A percentile compares a stretch with the other conserved stretches of the same genome.
Conservation (phyloP, 441 rosid species). For the Brassica balearica region DNA sequence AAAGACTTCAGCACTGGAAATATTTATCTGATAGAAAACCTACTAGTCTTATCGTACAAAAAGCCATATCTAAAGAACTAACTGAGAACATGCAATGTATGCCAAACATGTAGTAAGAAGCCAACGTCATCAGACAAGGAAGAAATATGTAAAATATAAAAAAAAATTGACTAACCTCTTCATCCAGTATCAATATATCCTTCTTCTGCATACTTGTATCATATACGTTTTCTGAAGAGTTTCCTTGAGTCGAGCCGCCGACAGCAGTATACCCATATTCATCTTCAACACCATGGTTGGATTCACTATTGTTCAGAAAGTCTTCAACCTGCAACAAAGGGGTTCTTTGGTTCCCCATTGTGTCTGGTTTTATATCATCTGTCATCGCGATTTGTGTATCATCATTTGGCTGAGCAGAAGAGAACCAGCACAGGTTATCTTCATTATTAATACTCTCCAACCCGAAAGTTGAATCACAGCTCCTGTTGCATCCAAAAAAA, state of each 20-base stretch:
- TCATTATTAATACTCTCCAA: slow-evolving; percentile 70
- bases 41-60: background rate
- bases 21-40: slow-evolving; percentile 2
- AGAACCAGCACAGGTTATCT: slow-evolving; percentile 77
- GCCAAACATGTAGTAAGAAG: background rate
- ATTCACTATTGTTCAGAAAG: slow-evolving; percentile 48
- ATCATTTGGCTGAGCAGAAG: slow-evolving; percentile 60
- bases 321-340: slow-evolving; percentile 47
- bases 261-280: slow-evolving; percentile 39
- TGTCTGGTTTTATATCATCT: slow-evolving; percentile 52
- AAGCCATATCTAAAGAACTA: slow-evolving; percentile 10
- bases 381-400: slow-evolving; percentile 58
- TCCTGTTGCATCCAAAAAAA: slow-evolving; percentile 55
- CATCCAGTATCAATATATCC: slow-evolving; percentile 50
- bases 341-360: slow-evolving; percentile 50
- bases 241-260: slow-evolving; percentile 45
- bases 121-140: slow-evolving; percentile 22
- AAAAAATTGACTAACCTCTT: slow-evolving; percentile 55
- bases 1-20: background rate
- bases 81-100: background rate
- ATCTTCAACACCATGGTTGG: slow-evolving; percentile 42
- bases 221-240: slow-evolving; percentile 45
- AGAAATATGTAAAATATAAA: background rate
- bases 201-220: slow-evolving; percentile 52
- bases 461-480: slow-evolving; percentile 83